These are phyloP conservation scores for Penicillium sp. DNA, from an alignment of 2,329 filamentous ascomycete species.

Conservation along the genomic window DNA sequence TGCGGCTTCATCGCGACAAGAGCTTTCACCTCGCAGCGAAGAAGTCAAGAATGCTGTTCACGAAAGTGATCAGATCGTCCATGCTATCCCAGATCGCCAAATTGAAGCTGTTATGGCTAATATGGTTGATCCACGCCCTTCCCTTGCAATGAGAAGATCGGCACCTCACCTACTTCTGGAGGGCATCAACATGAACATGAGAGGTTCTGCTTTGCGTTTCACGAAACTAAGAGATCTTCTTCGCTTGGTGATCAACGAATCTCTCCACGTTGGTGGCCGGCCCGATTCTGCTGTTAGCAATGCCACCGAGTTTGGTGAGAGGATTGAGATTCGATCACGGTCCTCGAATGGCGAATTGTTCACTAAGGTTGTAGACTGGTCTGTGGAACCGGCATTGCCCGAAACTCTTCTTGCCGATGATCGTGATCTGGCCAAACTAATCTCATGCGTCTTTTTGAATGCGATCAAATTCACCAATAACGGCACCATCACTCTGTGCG, in stretches of 20 bases:
- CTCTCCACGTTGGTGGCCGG: constrained; percentile 48
- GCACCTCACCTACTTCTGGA: constrained; percentile 38
- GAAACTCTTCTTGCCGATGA: constrained; percentile 56
- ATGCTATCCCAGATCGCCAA: constrained; percentile 34
- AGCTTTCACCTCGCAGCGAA: constrained; percentile 40
- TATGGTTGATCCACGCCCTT: constrained; percentile 38
- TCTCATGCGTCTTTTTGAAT: constrained; percentile 64
- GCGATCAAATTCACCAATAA: constrained; percentile 70
- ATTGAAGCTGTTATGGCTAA: constrained; percentile 43
- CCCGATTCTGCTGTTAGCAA: constrained; percentile 49
- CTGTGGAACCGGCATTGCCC: constrained; percentile 48
- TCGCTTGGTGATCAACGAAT: constrained; percentile 49
- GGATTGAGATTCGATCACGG: constrained; percentile 46
- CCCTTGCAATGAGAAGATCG: constrained; percentile 37
- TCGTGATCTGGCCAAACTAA: constrained; percentile 61
- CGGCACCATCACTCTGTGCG: constrained; percentile 59
- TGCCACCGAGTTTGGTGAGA: constrained; percentile 46
- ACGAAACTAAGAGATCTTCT: constrained; percentile 49
- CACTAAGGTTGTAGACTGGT: constrained; percentile 49
- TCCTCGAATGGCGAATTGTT: constrained; percentile 47
- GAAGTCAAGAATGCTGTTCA: constrained; percentile 44
- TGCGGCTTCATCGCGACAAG: constrained; percentile 33
- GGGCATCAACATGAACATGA: constrained; percentile 37
- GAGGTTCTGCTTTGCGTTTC: constrained; percentile 39
- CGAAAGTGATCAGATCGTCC: constrained; percentile 44